Evolutionary conservation across 257 asterid species (phyloP).

Genomic region (Phtheirospermum japonicum): DNA sequence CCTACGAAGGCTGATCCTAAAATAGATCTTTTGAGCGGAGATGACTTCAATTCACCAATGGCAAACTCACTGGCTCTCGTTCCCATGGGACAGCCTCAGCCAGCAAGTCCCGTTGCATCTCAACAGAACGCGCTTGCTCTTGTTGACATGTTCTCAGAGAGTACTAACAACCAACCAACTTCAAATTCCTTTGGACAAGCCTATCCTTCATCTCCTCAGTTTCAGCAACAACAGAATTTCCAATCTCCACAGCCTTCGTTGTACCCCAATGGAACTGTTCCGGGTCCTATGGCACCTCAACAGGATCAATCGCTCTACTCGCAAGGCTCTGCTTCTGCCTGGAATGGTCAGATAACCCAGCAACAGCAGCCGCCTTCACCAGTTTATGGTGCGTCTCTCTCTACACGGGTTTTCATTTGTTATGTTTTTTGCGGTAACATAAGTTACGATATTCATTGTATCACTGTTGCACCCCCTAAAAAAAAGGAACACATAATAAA

Average conservation of each 20-base stretch:
- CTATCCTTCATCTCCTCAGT: constrained; percentile 54
- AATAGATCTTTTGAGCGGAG: constrained; percentile 97
- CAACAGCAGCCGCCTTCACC: constrained; percentile 81
- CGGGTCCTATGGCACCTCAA: constrained; percentile 46
- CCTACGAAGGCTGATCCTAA: constrained; percentile 52
- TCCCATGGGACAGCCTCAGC: constrained; percentile 80
- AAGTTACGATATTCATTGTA: background rate
- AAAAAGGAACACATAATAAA: too few relatives aligned
- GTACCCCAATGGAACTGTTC: constrained; percentile 55
- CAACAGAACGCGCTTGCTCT: constrained; percentile 91
- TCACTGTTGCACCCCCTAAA: too few relatives aligned
- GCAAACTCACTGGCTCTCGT: constrained; percentile 69
- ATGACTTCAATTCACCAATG: constrained; percentile 66
- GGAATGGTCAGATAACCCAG: constrained; percentile 61
- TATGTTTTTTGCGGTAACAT: background rate
- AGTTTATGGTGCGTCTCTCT: constrained; percentile 52
- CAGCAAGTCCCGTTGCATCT: constrained; percentile 57
- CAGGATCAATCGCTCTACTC: constrained; percentile 50
- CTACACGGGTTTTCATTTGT: constrained; percentile 19
- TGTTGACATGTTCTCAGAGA: constrained; percentile 76
- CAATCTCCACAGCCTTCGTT: constrained; percentile 44
- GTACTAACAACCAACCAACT: constrained; percentile 38
- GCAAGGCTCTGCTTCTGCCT: constrained; percentile 53
- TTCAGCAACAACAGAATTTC: constrained; percentile 56
- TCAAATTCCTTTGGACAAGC: constrained; percentile 51